phyloP scores from a whole-genome alignment of 306 rosid species.

The Adenanthera pavonina region DNA sequence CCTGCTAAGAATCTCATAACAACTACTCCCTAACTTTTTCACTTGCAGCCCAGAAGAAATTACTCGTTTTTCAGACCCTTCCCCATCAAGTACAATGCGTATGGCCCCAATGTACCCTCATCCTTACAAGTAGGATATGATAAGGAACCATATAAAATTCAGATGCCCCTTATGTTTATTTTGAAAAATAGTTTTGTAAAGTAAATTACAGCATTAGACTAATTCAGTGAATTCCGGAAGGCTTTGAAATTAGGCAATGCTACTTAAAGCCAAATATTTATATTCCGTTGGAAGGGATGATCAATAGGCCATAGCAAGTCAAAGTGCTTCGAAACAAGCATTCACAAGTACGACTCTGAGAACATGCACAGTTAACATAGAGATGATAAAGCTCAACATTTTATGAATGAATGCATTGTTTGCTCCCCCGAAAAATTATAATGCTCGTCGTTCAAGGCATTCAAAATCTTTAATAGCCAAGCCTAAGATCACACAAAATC shows the following conservation, averaged over 20 bases:
- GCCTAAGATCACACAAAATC: constrained; percentile 2
- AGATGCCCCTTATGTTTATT: background rate
- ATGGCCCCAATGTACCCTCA: background rate
- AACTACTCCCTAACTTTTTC: background rate
- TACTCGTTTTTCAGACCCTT: no score
- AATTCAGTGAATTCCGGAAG: constrained; percentile 9
- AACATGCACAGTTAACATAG: background rate
- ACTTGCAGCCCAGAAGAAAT: background rate
- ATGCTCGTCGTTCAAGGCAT: background rate
- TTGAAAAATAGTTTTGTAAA: background rate
- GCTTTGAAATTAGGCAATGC: background rate
- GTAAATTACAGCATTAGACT: background rate
- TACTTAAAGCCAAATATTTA: background rate
- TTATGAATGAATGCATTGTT: background rate
- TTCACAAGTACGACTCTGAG: background rate
- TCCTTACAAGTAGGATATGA: background rate
- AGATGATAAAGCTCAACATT: background rate
- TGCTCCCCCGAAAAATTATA: background rate
- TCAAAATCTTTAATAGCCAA: background rate
- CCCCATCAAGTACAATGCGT: background rate
- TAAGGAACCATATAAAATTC: background rate
- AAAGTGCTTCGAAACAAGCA: background rate
- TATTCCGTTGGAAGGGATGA: background rate
- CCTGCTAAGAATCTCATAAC: background rate
- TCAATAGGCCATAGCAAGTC: background rate